A percentile compares a stretch with the other conserved stretches of the same genome.
Conservation (phyloP, 805 yeast genomes). For the Kazachstania taianensis region DNA sequence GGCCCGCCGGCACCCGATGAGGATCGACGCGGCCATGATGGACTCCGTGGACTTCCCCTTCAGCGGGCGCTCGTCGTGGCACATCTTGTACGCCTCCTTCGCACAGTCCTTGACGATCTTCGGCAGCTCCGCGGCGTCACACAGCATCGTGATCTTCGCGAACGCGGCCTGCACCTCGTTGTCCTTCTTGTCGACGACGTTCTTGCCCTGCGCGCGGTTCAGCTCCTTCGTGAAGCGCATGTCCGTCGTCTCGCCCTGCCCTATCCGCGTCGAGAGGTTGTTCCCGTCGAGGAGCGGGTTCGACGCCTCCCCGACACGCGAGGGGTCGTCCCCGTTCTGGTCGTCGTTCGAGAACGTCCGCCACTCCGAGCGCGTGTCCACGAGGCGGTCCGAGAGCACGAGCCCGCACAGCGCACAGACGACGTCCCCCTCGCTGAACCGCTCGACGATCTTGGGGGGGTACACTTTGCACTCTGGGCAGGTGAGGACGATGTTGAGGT, state of each 20-base stretch:
- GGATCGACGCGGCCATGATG: conserved; percentile 92
- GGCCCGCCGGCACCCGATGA: conserved; percentile 90
- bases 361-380: conserved; percentile 96
- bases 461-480: conserved; percentile 95
- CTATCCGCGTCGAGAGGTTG: conserved; percentile 85
- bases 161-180: conserved; percentile 82
- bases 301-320: conserved; percentile 98
- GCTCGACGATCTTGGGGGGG: conserved; percentile 91
- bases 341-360: conserved; percentile 96
- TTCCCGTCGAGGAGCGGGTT: conserved; percentile 87
- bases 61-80: conserved; percentile 74
- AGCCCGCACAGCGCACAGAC: conserved; percentile 97
- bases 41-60: conserved; percentile 89
- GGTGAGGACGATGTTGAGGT: conserved; percentile 77
- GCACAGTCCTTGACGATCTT: conserved; percentile 96
- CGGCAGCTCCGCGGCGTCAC: conserved; percentile 93
- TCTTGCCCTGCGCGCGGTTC: conserved; percentile 79
- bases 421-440: conserved; percentile 95
- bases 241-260: conserved; percentile 80
- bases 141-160: conserved; percentile 85
- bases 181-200: conserved; percentile 79
- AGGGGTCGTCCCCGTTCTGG: conserved; percentile 95
- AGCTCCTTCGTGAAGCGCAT: conserved; percentile 81
- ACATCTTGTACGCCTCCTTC: conserved; percentile 87
- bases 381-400: conserved; percentile 82